Conservation (phyloP, 2,329 filamentous ascomycete species). For the Aureobasidium sp. region DNA sequence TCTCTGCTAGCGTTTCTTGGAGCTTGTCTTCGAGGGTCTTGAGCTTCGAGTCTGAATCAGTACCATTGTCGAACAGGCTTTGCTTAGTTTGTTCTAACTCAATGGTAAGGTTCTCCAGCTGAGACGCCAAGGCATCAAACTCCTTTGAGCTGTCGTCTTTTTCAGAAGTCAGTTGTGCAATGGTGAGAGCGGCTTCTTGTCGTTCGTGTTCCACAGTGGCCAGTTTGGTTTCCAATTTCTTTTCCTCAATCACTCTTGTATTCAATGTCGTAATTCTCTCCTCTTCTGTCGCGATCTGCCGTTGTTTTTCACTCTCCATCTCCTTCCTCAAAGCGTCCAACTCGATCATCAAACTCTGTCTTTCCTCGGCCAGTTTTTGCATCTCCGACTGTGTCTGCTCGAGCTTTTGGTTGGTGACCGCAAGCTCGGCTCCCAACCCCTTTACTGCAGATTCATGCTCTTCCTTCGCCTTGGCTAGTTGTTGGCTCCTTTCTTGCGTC, state of each 20-base stretch:
- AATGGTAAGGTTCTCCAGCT: slow-evolving; percentile 10
- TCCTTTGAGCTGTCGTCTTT: slow-evolving; percentile 13
- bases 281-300: not conserved
- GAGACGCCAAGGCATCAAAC: slow-evolving; percentile 7
- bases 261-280: slow-evolving; percentile 1
- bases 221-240: not conserved
- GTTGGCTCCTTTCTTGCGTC: not conserved
- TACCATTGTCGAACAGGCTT: slow-evolving; percentile 5
- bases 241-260: slow-evolving; percentile 2
- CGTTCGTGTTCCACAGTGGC: slow-evolving; percentile 12
- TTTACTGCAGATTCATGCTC: not conserved
- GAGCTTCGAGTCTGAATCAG: slow-evolving; percentile 11
- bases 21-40: not conserved
- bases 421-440: slow-evolving; percentile 4
- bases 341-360: not conserved
- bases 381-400: not conserved
- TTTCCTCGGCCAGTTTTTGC: not conserved
- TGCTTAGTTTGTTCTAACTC: slow-evolving; percentile 14
- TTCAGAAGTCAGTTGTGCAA: slow-evolving; percentile 1
- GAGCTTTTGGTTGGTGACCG: slow-evolving; percentile 2
- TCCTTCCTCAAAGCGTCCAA: slow-evolving; percentile 10
- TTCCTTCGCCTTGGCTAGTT: slow-evolving; percentile 4
- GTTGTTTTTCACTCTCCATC: slow-evolving; percentile 1
- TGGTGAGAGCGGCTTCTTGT: not conserved
- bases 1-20: slow-evolving; percentile 13